These are phyloP conservation scores for Cucurbita maxima DNA, from an alignment of 306 rosid genomes.

Conservation along the genomic window DNA sequence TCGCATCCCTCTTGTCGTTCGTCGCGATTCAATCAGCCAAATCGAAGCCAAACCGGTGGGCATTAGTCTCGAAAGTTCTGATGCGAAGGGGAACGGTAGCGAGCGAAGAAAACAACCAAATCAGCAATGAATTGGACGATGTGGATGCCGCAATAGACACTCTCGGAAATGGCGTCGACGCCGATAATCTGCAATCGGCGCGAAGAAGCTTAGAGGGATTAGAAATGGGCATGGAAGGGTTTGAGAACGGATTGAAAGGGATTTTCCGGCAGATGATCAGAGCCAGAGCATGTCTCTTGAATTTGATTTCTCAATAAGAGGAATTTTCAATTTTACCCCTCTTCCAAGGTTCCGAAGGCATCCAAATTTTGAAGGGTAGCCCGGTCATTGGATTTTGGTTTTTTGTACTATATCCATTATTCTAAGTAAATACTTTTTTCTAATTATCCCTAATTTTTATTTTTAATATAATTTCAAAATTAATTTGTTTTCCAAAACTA, in stretches of 20 bases:
- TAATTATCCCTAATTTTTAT: too few species aligned
- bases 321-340: not conserved
- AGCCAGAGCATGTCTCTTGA: conserved; percentile 44
- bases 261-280: conserved; percentile 45
- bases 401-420: not conserved
- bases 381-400: not conserved
- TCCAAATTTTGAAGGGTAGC: not conserved
- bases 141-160: conserved; percentile 25
- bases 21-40: conserved; percentile 16
- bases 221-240: conserved; percentile 31
- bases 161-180: conserved; percentile 11
- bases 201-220: conserved; percentile 26
- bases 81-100: conserved; percentile 23
- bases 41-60: conserved; percentile 24
- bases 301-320: conserved; percentile 33
- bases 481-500: too few species aligned
- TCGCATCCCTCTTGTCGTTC: conserved; percentile 19
- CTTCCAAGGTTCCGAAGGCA: not conserved
- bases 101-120: conserved; percentile 20
- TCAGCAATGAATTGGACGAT: conserved; percentile 25
- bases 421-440: not conserved
- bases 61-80: conserved; percentile 24
- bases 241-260: conserved; percentile 39
- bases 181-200: conserved; percentile 16
- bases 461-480: too few species aligned